phyloP scores from a whole-genome alignment of 2,329 filamentous ascomycete species.

The Pseudopithomyces maydicus region DNA sequence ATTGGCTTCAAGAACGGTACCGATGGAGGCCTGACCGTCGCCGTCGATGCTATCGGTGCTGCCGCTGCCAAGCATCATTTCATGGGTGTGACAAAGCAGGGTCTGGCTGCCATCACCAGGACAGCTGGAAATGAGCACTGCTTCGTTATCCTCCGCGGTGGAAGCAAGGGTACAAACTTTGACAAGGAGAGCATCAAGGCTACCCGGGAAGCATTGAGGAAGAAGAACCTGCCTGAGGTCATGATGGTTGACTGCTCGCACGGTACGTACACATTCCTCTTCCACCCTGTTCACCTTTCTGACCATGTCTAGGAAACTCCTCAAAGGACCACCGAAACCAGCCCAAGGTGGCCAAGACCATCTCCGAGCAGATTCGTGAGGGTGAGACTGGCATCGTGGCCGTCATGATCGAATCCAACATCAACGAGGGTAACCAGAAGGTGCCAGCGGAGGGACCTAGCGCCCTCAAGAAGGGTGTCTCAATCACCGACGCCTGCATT shows the following conservation, averaged over 20 bases:
- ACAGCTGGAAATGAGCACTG: constrained; percentile 95
- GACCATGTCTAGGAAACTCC: constrained; percentile 74
- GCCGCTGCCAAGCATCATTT: constrained; percentile 91
- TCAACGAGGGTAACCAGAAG: constrained; percentile 81
- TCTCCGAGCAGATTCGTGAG: constrained; percentile 83
- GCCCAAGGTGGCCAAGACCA: constrained; percentile 82
- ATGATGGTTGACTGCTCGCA: constrained; percentile 99
- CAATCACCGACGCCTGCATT: constrained; percentile 96
- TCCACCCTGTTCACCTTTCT: constrained; percentile 4
- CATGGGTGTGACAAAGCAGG: constrained; percentile 98
- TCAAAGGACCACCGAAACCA: constrained; percentile 98
- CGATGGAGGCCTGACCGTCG: constrained; percentile 86
- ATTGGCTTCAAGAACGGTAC: constrained; percentile 99
- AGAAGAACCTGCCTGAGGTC: constrained; percentile 84
- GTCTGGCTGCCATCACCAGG: constrained; percentile 90
- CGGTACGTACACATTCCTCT: constrained; percentile 59
- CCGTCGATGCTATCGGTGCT: constrained; percentile 89
- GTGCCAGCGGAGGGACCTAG: constrained; percentile 80
- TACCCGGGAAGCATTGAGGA: constrained; percentile 76
- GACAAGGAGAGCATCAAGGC: constrained; percentile 81
- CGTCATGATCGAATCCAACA: constrained; percentile 99
- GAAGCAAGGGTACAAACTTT: constrained; percentile 90
- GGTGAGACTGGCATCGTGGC: constrained; percentile 90
- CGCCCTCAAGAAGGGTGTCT: constrained; percentile 84
- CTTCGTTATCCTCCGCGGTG: constrained; percentile 93